Conservation (phyloP, 345 rosid species). For the Theobroma cacao region DNA sequence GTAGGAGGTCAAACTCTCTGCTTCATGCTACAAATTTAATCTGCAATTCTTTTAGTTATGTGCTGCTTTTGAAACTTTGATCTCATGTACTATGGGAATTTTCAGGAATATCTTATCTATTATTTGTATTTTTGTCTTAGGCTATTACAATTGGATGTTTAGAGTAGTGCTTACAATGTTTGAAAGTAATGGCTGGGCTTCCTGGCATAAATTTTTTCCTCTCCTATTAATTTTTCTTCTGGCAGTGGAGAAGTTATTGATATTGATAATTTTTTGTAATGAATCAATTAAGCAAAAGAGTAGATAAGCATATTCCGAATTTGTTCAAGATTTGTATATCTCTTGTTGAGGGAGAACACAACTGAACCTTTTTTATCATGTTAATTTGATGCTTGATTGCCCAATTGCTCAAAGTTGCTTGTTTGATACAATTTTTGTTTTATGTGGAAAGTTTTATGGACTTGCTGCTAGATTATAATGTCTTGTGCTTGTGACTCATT, state of each 20-base stretch:
- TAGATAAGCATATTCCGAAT: not conserved
- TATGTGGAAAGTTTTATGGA: not conserved
- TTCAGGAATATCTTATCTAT: not conserved
- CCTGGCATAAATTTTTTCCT: not conserved
- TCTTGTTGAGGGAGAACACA: not conserved
- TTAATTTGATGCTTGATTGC: not conserved
- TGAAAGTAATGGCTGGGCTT: not conserved
- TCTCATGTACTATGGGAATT: not conserved
- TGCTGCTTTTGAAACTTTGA: not conserved
- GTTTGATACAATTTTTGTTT: not conserved
- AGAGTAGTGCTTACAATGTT: not conserved
- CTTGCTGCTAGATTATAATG: not conserved
- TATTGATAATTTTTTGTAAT: not conserved
- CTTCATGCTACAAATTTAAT: not conserved
- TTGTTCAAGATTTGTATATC: not conserved
- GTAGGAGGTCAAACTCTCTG: not conserved
- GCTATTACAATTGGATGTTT: not conserved
- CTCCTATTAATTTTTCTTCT: not conserved
- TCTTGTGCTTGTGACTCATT: slow-evolving; percentile 3
- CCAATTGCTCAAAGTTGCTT: not conserved
- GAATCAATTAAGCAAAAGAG: not conserved
- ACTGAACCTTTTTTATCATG: not conserved
- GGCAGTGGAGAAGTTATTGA: not conserved
- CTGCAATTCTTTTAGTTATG: not conserved
- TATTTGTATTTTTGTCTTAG: not conserved